phyloP scores from a whole-genome alignment of 352 stramenopile species.

The Thraustochytrium sp. region DNA sequence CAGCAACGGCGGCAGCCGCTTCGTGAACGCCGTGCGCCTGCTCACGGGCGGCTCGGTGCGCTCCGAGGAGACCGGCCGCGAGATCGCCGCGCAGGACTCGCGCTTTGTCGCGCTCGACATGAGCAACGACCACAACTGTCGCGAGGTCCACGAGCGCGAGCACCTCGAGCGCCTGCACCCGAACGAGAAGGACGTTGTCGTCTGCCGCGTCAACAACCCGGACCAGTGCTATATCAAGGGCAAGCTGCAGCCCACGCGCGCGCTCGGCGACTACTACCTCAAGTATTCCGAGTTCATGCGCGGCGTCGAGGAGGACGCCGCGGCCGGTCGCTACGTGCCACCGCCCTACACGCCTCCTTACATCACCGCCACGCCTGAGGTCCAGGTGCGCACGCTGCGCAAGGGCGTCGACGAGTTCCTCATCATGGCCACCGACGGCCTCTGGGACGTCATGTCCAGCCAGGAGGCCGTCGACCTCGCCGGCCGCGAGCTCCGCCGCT shows the following conservation, averaged over 20 bases:
- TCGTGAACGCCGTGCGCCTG: conserved; percentile 18
- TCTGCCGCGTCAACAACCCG: conserved; percentile 68
- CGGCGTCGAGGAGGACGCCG: conserved; percentile 65
- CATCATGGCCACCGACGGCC: conserved; percentile 90
- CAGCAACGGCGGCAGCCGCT: not conserved
- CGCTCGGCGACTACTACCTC: conserved; percentile 82
- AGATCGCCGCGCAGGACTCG: not conserved
- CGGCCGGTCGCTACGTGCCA: conserved; percentile 72
- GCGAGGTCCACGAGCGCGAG: conserved; percentile 73
- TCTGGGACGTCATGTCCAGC: conserved; percentile 94
- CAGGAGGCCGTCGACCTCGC: conserved; percentile 90
- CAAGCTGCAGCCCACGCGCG: conserved; percentile 74
- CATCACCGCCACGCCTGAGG: conserved; percentile 72
- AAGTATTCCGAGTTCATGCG: conserved; percentile 80
- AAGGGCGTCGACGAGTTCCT: conserved; percentile 86
- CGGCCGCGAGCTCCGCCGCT: conserved; percentile 61
- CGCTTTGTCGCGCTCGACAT: conserved; percentile 38
- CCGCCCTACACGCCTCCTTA: conserved; percentile 83
- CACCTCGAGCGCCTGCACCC: conserved; percentile 74
- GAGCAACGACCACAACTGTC: conserved; percentile 85
- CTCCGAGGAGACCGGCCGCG: not conserved
- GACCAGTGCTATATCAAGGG: conserved; percentile 88
- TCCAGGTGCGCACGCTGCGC: conserved; percentile 42
- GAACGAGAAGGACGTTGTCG: conserved; percentile 76
- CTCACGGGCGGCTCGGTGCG: not conserved